Percentiles rank a stretch among this genome's conserved stretches.
Evolutionary conservation across 495 filamentous ascomycete species (phyloP).

Genomic region (Bombardia bombarda): DNA sequence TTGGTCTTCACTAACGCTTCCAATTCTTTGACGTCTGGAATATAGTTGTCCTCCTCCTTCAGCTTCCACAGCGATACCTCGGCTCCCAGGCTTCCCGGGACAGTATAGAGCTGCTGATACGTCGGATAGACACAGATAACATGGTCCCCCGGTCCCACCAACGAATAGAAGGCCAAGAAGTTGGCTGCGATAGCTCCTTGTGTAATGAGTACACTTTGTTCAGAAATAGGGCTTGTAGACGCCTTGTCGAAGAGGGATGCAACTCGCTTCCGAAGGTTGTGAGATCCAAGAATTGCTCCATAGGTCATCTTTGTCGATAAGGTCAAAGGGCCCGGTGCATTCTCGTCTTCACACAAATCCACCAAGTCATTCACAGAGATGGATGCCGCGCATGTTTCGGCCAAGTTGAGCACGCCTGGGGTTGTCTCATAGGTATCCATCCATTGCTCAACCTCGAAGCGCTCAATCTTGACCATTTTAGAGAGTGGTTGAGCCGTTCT

Average conservation of each 20-base stretch:
- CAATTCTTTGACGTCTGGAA: conserved; percentile 60
- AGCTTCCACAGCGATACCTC: conserved; percentile 77
- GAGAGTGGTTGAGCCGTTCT: background rate
- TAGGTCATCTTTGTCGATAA: conserved; percentile 37
- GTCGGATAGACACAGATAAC: conserved; percentile 86
- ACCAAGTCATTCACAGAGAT: conserved; percentile 68
- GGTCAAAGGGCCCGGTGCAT: conserved; percentile 39
- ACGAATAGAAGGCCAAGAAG: conserved; percentile 64
- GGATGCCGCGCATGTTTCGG: conserved; percentile 80
- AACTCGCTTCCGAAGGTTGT: conserved; percentile 16
- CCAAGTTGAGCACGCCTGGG: conserved; percentile 67
- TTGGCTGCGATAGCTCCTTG: conserved; percentile 82
- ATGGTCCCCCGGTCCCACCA: conserved; percentile 75
- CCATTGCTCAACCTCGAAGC: conserved; percentile 85
- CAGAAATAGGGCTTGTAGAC: conserved; percentile 8
- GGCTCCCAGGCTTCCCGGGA: conserved; percentile 70
- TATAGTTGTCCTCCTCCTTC: conserved; percentile 54
- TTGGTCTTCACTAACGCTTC: conserved; percentile 59
- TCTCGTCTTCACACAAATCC: conserved; percentile 46
- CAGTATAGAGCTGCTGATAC: conserved; percentile 79
- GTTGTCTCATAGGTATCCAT: conserved; percentile 78
- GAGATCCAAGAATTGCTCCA: conserved; percentile 25
- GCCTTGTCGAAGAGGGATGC: conserved; percentile 16
- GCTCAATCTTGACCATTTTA: conserved; percentile 60
- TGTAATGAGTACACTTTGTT: conserved; percentile 67